phyloP scores from a whole-genome alignment of 2,329 filamentous ascomycete genomes.

The Aureobasidium sp. region DNA sequence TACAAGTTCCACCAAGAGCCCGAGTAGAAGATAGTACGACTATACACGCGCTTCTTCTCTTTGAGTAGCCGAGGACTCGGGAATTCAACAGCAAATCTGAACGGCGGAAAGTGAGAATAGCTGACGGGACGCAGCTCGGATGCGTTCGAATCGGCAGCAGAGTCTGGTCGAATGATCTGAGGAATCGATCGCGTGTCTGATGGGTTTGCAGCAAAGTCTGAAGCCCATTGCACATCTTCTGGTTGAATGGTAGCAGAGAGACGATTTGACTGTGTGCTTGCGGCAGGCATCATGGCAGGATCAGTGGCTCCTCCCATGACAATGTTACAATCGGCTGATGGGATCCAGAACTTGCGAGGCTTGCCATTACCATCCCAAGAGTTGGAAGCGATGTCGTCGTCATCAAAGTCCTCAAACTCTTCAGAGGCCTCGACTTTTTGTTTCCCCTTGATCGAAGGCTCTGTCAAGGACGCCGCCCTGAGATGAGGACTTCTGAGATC shows the following conservation, averaged over 20 bases:
- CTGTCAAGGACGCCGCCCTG: background rate
- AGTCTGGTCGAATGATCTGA: constrained; percentile 11
- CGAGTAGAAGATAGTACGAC: constrained; percentile 53
- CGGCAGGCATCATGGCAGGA: constrained; percentile 43
- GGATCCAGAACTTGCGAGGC: constrained; percentile 53
- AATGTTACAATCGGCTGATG: constrained; percentile 48
- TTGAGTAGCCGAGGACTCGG: constrained; percentile 50
- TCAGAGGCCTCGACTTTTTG: constrained; percentile 26
- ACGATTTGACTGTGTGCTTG: constrained; percentile 36
- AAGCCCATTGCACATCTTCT: constrained; percentile 50
- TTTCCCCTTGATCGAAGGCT: constrained; percentile 38
- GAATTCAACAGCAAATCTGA: constrained; percentile 53
- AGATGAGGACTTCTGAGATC: background rate
- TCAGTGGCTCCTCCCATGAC: constrained; percentile 50
- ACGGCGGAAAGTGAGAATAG: constrained; percentile 51
- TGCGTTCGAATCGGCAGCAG: constrained; percentile 23
- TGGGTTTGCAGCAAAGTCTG: constrained; percentile 46
- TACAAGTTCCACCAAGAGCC: constrained; percentile 57
- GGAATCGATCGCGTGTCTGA: constrained; percentile 26
- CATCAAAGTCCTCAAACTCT: constrained; percentile 26
- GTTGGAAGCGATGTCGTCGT: constrained; percentile 37
- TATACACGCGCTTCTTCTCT: constrained; percentile 54
- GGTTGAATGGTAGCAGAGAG: constrained; percentile 47
- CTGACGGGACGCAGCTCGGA: constrained; percentile 30
- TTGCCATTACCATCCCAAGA: constrained; percentile 49